Base-by-base conservation (phyloP, 139 green algal genomes). In the Choricystis sp. region DNA sequence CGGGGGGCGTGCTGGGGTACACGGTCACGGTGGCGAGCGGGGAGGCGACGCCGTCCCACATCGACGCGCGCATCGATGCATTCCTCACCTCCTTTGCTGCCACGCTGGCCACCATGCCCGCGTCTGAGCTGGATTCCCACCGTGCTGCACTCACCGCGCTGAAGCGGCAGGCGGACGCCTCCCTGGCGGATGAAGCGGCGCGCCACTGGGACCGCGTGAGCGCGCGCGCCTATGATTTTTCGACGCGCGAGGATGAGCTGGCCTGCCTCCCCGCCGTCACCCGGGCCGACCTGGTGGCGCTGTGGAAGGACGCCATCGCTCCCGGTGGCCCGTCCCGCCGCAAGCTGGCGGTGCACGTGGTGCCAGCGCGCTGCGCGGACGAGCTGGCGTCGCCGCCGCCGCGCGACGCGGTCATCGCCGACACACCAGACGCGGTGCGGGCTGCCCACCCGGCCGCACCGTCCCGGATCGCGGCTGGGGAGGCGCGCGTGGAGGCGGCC, bases 1-100 rank as follows among this genome's bases (percentile, higher is more conserved):
- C 91, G 1, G 74, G 90, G 40, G 82, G 85, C 29, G 77, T 96
- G 56, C 72, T 90, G 27, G 91, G 89, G 28, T 91, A 96, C 40
- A 83, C 72, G 52, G 62, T 96, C 19, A 65, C 73, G 23, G 78
- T 97, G 2, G 72, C 88, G 30, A 83, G 74, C 31, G 71, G 72
- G 4, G 68, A 57, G 27, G 73, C 86, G 16, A 66, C 31, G 0
- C 76, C 83, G 3, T 30, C 31, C 0, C 65, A 80, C 59, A 31
- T 96, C 59, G 79, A 92, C 29, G 62, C 56, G 21, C 72, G 90
- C 29, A 72, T 96, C 5, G 88, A 95, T 22, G 69, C 66, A 0
- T 97, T 97, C 66, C 66, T 97, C 40, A 29, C 26, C 1, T 59
- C 31, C 31, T 90, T 86, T 61, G 61, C 40, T 0, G 28, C 59